Percentiles rank a stretch among this genome's conserved stretches.
Evolutionary conservation across 225 moss, liverwort and hornwort genomes (phyloP).

Genomic region (Bryum argenteum): DNA sequence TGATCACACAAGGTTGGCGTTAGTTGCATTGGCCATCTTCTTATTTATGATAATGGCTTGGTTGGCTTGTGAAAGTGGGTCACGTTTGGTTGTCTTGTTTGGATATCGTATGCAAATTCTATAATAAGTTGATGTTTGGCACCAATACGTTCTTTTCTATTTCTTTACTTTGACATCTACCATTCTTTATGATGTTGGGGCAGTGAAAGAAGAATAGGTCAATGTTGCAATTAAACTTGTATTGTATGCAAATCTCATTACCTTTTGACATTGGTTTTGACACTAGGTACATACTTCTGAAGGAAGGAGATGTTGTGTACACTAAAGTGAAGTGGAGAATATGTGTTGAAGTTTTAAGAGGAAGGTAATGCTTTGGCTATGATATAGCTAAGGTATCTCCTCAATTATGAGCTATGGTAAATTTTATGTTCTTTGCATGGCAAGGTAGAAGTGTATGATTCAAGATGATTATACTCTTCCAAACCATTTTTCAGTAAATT

Average conservation of each 20-base stretch:
- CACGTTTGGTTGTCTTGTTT: too few relatives aligned
- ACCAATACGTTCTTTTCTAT: too few relatives aligned
- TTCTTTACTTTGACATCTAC: too few relatives aligned
- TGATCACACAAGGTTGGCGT: background rate
- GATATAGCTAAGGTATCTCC: background rate
- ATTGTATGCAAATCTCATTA: background rate
- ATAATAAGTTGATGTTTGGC: background rate
- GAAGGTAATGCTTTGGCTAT: too few relatives aligned
- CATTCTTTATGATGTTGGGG: too few relatives aligned
- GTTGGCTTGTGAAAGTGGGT: background rate
- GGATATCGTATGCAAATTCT: background rate
- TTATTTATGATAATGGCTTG: background rate
- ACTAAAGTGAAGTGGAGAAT: background rate
- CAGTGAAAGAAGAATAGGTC: too few relatives aligned
- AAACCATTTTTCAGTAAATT: background rate
- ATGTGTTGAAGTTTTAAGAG: background rate
- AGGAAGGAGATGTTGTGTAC: background rate
- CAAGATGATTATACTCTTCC: background rate
- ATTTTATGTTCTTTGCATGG: background rate
- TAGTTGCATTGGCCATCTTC: background rate
- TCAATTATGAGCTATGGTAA: background rate
- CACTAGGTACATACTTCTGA: background rate
- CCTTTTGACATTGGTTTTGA: background rate
- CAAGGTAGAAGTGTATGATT: conserved; percentile 1
- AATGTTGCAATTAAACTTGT: background rate